Conservation (phyloP, 225 moss, liverwort and hornwort species). For the Bryum argenteum region DNA sequence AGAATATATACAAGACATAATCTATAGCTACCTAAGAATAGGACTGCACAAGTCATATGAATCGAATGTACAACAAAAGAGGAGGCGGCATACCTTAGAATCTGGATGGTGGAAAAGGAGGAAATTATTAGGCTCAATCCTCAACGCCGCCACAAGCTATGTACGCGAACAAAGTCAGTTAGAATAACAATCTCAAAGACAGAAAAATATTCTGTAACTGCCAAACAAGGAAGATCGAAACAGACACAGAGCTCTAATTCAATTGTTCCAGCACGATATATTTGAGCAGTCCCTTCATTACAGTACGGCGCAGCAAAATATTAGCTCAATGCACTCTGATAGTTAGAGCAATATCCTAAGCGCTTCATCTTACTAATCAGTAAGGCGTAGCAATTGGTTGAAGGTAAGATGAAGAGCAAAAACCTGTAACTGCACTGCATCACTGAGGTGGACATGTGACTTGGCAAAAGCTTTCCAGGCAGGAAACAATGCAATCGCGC, state of each 20-base stretch:
- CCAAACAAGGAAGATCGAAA: slow-evolving; percentile 10
- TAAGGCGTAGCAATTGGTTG: neutral
- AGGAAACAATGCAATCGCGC: slow-evolving; percentile 44
- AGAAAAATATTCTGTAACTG: slow-evolving; percentile 1
- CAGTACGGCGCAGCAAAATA: neutral
- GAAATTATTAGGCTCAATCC: slow-evolving; percentile 70
- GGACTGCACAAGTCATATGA: neutral
- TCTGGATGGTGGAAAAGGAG: slow-evolving; percentile 79
- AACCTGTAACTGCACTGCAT: slow-evolving; percentile 81
- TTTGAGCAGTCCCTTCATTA: slow-evolving; percentile 9
- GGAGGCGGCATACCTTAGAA: slow-evolving; percentile 62
- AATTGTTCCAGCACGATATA: slow-evolving; percentile 2
- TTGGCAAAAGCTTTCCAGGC: slow-evolving; percentile 50
- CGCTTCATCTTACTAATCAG: neutral
- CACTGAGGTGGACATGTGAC: slow-evolving; percentile 52
- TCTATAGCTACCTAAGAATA: slow-evolving; percentile 13
- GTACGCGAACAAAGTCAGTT: slow-evolving; percentile 29
- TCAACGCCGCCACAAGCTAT: slow-evolving; percentile 93
- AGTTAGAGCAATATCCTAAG: slow-evolving; percentile 13
- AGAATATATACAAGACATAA: slow-evolving; percentile 1
- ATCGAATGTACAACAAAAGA: slow-evolving; percentile 1
- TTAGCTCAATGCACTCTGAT: slow-evolving; percentile 25
- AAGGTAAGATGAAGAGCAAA: slow-evolving; percentile 16
- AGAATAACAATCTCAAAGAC: neutral
- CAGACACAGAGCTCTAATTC: slow-evolving; percentile 16